Evolutionary conservation across 257 asterid genomes (phyloP).

Genomic region (Apocynum venetum): DNA sequence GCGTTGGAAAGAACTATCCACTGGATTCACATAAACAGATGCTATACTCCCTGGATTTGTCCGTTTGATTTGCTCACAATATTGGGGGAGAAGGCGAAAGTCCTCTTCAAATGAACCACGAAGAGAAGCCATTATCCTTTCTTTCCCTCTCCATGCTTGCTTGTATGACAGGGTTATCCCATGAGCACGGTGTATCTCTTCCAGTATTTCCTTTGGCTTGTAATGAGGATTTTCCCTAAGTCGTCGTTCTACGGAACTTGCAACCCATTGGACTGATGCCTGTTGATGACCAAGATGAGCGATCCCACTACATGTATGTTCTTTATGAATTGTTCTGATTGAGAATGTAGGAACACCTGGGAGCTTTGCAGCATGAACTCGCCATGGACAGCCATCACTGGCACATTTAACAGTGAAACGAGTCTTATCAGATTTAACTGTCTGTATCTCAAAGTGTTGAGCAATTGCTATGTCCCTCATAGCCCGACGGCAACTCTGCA

Average conservation of each 20-base stretch:
- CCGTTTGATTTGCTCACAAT: conserved; percentile 52
- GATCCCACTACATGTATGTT: conserved; percentile 59
- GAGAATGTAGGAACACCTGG: conserved; percentile 68
- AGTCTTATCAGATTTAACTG: conserved; percentile 66
- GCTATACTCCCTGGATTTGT: conserved; percentile 78
- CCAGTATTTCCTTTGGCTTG: conserved; percentile 68
- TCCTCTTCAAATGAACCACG: conserved; percentile 68
- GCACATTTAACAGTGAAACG: conserved; percentile 79
- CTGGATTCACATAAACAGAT: conserved; percentile 43
- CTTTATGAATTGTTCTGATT: conserved; percentile 52
- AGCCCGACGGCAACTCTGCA: conserved; percentile 62
- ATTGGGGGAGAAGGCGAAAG: conserved; percentile 60
- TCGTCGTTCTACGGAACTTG: conserved; percentile 50
- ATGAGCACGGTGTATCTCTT: conserved; percentile 66
- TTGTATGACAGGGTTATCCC: conserved; percentile 70
- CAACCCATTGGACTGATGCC: conserved; percentile 81
- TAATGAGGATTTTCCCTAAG: conserved; percentile 60
- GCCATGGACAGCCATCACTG: conserved; percentile 70
- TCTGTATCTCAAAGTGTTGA: conserved; percentile 66
- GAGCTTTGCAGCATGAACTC: conserved; percentile 69
- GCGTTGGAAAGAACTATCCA: conserved; percentile 55
- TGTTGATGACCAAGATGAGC: conserved; percentile 71
- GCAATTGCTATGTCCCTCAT: conserved; percentile 68
- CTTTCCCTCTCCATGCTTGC: conserved; percentile 82
- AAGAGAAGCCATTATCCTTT: conserved; percentile 51